Conservation (phyloP, 129 eudicot species). For the Mikania micrantha region DNA sequence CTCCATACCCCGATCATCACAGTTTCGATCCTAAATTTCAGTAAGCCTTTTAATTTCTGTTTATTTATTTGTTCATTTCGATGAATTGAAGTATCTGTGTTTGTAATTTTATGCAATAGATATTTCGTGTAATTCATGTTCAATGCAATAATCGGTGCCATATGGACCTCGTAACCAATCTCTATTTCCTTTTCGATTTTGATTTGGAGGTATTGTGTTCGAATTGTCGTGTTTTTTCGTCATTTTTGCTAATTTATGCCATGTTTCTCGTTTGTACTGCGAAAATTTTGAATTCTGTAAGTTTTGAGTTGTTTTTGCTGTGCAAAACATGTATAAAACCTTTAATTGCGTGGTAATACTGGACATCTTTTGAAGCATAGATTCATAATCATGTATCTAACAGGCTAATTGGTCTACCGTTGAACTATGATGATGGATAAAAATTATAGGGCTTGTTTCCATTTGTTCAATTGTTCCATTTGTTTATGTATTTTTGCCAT, state of each 20-base stretch:
- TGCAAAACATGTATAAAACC: background rate
- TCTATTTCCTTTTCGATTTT: background rate
- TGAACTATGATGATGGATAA: conserved; percentile 4
- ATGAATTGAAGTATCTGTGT: background rate
- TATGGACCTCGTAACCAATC: background rate
- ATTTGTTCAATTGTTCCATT: background rate
- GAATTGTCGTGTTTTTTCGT: background rate
- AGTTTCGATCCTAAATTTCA: background rate
- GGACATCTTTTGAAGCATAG: background rate
- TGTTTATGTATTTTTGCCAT: background rate
- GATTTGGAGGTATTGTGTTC: conserved; percentile 1
- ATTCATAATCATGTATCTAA: background rate
- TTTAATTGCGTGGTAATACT: too few species aligned
- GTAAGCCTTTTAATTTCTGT: conserved; percentile 3
- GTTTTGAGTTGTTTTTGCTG: background rate
- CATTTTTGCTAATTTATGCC: background rate
- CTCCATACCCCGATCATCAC: background rate
- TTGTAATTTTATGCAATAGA: background rate
- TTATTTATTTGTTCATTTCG: background rate
- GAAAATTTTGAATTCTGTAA: background rate
- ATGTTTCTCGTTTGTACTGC: background rate
- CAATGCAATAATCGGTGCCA: too few species aligned
- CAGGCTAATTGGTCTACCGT: background rate
- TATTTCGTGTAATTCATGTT: background rate
- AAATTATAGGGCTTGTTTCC: background rate